Percentiles rank a stretch among this genome's conserved stretches.
Evolutionary conservation across 2,329 filamentous ascomycete species (phyloP).

Genomic region (Diaporthe eres): DNA sequence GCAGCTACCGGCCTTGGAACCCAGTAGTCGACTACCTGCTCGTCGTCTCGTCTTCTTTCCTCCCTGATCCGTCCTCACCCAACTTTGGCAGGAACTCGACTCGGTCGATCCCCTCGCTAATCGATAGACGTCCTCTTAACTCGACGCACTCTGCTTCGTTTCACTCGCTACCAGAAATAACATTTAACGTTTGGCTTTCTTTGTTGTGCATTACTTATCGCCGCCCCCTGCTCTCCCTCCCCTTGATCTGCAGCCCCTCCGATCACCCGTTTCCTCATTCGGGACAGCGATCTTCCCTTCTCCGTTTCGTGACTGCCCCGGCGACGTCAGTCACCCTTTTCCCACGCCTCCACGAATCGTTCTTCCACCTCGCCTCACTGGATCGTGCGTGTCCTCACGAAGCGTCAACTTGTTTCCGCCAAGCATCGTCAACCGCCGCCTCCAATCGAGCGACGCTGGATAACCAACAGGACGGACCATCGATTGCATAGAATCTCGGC

Average conservation of each 20-base stretch:
- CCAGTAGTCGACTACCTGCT: neutral
- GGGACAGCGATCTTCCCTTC: constrained; percentile 34
- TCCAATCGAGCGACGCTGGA: constrained; percentile 1
- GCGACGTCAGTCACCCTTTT: constrained; percentile 35
- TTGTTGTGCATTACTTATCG: neutral
- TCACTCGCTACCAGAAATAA: constrained; percentile 33
- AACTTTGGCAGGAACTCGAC: constrained; percentile 8
- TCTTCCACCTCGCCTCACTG: neutral
- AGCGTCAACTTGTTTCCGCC: neutral
- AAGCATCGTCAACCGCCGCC: neutral
- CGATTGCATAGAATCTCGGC: constrained; percentile 7
- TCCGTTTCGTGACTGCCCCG: constrained; percentile 30
- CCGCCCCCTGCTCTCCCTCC: constrained; percentile 9
- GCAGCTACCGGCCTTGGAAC: neutral
- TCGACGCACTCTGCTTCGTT: constrained; percentile 19
- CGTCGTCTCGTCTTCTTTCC: neutral
- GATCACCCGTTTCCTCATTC: constrained; percentile 33
- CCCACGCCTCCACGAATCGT: neutral
- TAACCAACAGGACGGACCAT: neutral
- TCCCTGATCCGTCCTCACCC: constrained; percentile 9
- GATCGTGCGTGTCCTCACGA: neutral
- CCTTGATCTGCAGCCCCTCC: constrained; percentile 33
- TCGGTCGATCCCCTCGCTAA: constrained; percentile 1
- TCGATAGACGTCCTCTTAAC: constrained; percentile 1
- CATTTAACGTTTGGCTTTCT: neutral